Evolutionary conservation across 495 filamentous ascomycete genomes (phyloP).

Genomic region (Trypethelium eluteriae): DNA sequence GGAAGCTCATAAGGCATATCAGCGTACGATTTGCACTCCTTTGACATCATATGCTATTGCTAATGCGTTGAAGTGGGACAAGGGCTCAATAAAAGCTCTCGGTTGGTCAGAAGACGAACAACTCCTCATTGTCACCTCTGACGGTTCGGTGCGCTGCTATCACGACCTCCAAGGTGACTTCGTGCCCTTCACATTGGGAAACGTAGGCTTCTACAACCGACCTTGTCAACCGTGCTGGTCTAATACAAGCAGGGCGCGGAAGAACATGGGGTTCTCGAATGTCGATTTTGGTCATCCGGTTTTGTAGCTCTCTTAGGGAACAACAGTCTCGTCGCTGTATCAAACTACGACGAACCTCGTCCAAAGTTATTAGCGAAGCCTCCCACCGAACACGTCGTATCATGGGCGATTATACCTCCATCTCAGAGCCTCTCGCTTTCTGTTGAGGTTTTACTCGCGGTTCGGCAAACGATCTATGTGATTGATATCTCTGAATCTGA

Average conservation of each 20-base stretch:
- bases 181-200: constrained; percentile 87
- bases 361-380: constrained; percentile 73
- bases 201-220: constrained; percentile 40
- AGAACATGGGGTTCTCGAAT: constrained; percentile 74
- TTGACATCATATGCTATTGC: constrained; percentile 13
- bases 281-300: constrained; percentile 83
- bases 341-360: constrained; percentile 82
- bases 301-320: constrained; percentile 90
- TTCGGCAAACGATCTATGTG: constrained; percentile 74
- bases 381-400: constrained; percentile 70
- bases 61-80: constrained; percentile 63
- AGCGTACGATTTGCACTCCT: constrained; percentile 42
- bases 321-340: constrained; percentile 78
- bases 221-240: neutral
- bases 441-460: constrained; percentile 85
- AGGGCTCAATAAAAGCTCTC: constrained; percentile 77
- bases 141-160: constrained; percentile 87
- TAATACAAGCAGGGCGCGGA: constrained; percentile 56
- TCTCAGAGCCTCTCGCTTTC: constrained; percentile 86
- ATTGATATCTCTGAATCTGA: constrained; percentile 84
- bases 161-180: constrained; percentile 90
- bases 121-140: constrained; percentile 76
- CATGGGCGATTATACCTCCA: constrained; percentile 85
- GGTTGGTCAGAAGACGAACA: constrained; percentile 98
- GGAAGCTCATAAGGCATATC: constrained; percentile 68